A percentile compares a stretch with the other conserved stretches of the same genome.
These are phyloP conservation scores for Starmerella geochares DNA, from an alignment of 805 yeast genomes.

Conservation along the genomic window DNA sequence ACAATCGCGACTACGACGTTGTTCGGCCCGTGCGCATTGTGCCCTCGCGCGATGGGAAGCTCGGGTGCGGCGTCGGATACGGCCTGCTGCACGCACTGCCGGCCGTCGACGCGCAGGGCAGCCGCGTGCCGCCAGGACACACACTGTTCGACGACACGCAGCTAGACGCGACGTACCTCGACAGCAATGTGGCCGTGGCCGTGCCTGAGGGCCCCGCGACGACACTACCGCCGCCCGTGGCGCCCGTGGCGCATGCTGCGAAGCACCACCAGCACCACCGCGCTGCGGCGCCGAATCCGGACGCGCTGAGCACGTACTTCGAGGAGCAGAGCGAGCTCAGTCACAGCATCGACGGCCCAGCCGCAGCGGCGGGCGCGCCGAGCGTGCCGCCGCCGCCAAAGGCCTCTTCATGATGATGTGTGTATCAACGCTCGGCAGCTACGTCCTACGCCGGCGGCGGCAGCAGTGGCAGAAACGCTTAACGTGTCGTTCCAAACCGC, in stretches of 20 bases:
- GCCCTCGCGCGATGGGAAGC: slow-evolving; percentile 65
- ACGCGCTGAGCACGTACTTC: slow-evolving; percentile 22
- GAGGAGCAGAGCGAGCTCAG: slow-evolving; percentile 26
- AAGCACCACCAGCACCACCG: slow-evolving; percentile 1
- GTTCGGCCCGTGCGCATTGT: slow-evolving; percentile 79
- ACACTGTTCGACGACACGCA: slow-evolving; percentile 22
- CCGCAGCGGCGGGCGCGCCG: background rate
- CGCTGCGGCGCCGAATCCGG: background rate
- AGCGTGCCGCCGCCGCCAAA: slow-evolving; percentile 18
- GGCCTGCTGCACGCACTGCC: slow-evolving; percentile 85
- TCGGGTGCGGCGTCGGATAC: slow-evolving; percentile 93
- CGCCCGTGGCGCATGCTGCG: slow-evolving; percentile 2
- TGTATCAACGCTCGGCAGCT: too few species aligned
- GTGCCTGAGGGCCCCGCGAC: background rate
- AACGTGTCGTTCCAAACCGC: too few species aligned
- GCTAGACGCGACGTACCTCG: background rate
- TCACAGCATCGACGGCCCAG: slow-evolving; percentile 21
- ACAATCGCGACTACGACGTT: slow-evolving; percentile 77
- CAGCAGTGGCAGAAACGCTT: too few species aligned
- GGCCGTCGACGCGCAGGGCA: slow-evolving; percentile 34
- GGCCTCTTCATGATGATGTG: background rate
- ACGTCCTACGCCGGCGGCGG: too few species aligned
- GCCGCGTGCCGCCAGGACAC: slow-evolving; percentile 20
- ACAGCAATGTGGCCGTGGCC: background rate
- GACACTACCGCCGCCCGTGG: background rate